Conservation (phyloP, 441 rosid species). For the Arabidopsis lyrata region DNA sequence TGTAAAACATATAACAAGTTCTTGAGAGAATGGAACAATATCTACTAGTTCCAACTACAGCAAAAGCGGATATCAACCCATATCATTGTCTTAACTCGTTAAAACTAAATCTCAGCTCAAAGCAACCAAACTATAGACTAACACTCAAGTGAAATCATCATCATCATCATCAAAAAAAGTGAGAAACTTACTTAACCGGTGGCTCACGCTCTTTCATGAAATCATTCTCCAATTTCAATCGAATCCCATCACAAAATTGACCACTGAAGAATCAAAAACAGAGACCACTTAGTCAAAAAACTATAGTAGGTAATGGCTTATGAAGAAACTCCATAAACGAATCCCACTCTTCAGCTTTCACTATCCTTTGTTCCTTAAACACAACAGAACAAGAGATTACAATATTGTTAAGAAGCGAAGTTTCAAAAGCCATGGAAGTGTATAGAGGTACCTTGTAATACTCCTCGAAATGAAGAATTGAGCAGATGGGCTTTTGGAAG, state of each 20-base stretch:
- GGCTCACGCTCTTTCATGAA: constrained; percentile 49
- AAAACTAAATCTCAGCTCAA: too few species aligned
- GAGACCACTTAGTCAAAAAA: neutral
- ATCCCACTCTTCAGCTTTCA: constrained; percentile 84
- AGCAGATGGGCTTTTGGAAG: constrained; percentile 54
- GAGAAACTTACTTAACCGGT: too few species aligned
- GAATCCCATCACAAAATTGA: constrained; percentile 81
- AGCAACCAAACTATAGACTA: too few species aligned
- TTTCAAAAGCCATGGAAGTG: neutral
- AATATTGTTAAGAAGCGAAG: neutral
- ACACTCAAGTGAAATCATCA: too few species aligned
- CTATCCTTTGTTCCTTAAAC: constrained; percentile 80
- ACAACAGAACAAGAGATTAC: constrained; percentile 4
- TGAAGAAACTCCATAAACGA: constrained; percentile 70
- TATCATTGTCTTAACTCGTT: too few species aligned
- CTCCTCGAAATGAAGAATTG: constrained; percentile 77
- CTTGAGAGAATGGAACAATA: too few species aligned
- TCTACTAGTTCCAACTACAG: too few species aligned
- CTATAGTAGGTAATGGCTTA: constrained; percentile 75
- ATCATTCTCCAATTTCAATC: constrained; percentile 81
- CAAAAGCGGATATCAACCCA: too few species aligned
- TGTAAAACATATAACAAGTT: too few species aligned
- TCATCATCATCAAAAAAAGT: too few species aligned
- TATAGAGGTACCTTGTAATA: constrained; percentile 73
- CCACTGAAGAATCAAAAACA: constrained; percentile 57